Percentiles rank a stretch among this genome's conserved stretches.
These are phyloP conservation scores for Hebeloma cylindrosporum DNA, from an alignment of 768 basidiomycete genomes.

Conservation along the genomic window DNA sequence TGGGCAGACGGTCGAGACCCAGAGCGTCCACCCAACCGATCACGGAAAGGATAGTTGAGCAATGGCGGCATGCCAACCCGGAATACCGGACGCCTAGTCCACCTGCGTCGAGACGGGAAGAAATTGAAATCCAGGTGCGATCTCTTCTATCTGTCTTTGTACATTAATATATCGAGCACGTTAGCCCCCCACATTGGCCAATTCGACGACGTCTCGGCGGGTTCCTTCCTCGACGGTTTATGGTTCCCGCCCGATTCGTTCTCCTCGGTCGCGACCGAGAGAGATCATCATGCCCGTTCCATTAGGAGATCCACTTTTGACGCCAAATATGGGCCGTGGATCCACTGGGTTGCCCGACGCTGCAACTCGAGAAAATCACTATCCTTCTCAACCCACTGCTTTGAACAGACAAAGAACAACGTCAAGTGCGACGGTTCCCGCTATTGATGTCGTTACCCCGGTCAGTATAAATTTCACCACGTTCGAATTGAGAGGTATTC, in stretches of 20 bases:
- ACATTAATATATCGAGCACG: no score
- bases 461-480: not conserved
- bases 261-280: constrained; percentile 27
- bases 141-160: no score
- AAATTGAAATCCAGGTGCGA: not conserved
- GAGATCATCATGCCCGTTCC: constrained; percentile 29
- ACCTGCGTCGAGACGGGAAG: constrained; percentile 4
- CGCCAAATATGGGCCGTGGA: not conserved
- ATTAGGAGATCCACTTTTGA: constrained; percentile 17
- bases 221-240: constrained; percentile 4
- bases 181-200: no score
- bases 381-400: not conserved
- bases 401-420: not conserved
- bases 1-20: not conserved
- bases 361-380: not conserved
- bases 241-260: constrained; percentile 8
- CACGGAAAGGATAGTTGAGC: constrained; percentile 29
- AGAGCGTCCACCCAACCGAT: constrained; percentile 15
- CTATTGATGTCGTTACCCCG: constrained; percentile 15
- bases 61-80: constrained; percentile 33
- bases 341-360: not conserved
- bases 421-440: constrained; percentile 6
- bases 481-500: not conserved
- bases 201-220: not conserved
- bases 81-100: constrained; percentile 20